Conservation (phyloP, 805 yeast genomes). For the Ogataea methanolica region DNA sequence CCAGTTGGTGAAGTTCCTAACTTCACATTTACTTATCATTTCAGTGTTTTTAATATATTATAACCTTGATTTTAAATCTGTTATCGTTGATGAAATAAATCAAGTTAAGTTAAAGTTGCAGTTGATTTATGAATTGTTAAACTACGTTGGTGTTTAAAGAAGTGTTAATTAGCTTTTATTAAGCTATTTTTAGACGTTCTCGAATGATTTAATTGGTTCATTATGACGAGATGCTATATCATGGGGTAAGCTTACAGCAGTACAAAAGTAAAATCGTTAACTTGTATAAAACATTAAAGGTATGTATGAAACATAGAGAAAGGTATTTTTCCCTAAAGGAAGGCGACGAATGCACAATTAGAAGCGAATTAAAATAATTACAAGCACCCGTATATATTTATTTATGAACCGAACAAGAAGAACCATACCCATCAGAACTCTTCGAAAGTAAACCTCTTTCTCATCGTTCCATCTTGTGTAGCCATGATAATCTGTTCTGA, state of each 20-base stretch:
- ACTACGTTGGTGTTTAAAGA: not conserved
- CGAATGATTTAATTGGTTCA: too few relatives aligned
- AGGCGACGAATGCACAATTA: too few relatives aligned
- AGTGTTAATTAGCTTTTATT: too few relatives aligned
- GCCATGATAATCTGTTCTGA: conserved; percentile 49
- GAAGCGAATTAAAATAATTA: not conserved
- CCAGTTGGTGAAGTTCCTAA: conserved; percentile 18
- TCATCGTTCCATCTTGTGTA: conserved; percentile 31
- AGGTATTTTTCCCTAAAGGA: too few relatives aligned
- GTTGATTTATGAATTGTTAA: conserved; percentile 19
- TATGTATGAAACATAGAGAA: too few relatives aligned
- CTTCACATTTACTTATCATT: conserved; percentile 18
- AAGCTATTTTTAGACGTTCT: too few relatives aligned
- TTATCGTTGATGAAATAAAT: conserved; percentile 22
- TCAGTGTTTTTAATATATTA: conserved; percentile 18
- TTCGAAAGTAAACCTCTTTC: conserved; percentile 25
- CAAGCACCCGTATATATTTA: not conserved
- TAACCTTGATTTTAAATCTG: conserved; percentile 14
- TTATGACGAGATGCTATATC: too few relatives aligned
- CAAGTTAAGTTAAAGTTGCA: conserved; percentile 20
- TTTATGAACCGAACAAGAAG: not conserved
- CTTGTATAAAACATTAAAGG: too few relatives aligned
- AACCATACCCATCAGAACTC: conserved; percentile 15
- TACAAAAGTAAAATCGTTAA: too few relatives aligned
- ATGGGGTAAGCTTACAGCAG: too few relatives aligned